Base-by-base conservation (phyloP, 345 rosid species). In the Conringia planisiliqua region DNA sequence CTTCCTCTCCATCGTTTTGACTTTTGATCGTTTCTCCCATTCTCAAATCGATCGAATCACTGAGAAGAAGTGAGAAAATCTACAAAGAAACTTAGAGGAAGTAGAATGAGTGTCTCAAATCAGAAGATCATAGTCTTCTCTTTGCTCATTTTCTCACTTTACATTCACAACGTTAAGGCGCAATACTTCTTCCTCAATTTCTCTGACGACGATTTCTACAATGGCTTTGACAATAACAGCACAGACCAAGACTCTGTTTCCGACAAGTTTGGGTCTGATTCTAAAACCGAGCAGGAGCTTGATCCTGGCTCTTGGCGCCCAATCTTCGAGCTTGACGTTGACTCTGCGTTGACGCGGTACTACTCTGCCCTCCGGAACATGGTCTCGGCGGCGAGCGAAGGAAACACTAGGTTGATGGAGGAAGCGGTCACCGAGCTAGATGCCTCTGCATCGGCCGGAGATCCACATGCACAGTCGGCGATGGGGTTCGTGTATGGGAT, bases 251-350 rank as follows among this genome's bases (percentile, higher is more conserved):
- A 60, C 54, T 48, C 83, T 66, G 36, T 89, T 26, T 86, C 86
- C 90, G 93, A 91, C 35, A 91, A 89, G 30, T 89, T 89, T 62
- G 89, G 85, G 10, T 65, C 87, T 14, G 89, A 83, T 13, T 58
- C 86, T 8, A 87, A 82, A 70, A 68, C 96, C 4, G 96, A 88
- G 13, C 87, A 88, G 42, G 88, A 85, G 65, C 90, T 94, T 26
- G 97, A 91, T 70, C 97, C 92, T 13, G 97, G 98, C 12, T 90
- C 98, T 0, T 93, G 98, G 98, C 89, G 93, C 43, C 87, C 92
- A 32, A 80, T 90, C 69, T 86, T 95, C 56, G 99, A 92, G 75
- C 90, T 93, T 10, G 85, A 84, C 12, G 13, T 65, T 13, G 56
- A 73, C 13, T 82, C 67, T 68, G 59, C 73, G 60, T 79, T 78